Conservation (phyloP, 2,329 filamentous ascomycete genomes). For the Alternaria brassicae region DNA sequence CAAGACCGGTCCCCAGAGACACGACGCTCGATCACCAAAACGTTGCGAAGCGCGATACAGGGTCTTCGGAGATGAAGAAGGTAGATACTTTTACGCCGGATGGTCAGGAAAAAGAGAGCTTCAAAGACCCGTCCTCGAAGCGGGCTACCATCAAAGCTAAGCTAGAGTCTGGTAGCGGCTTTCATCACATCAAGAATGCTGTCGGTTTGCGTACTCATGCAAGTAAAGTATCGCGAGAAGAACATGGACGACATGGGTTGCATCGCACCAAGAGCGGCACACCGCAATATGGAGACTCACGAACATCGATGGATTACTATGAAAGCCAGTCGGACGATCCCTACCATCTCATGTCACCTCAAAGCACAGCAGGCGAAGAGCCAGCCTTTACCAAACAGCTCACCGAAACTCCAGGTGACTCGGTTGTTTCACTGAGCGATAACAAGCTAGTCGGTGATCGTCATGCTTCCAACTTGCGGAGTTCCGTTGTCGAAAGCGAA, state of each 20-base stretch:
- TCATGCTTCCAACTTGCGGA: slow-evolving; percentile 23
- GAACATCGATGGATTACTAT: slow-evolving; percentile 15
- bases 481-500: slow-evolving; percentile 27
- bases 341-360: slow-evolving; percentile 21
- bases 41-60: slow-evolving; percentile 39
- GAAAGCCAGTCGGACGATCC: slow-evolving; percentile 19
- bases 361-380: slow-evolving; percentile 27
- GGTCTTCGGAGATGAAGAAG: slow-evolving; percentile 40
- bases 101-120: slow-evolving; percentile 57
- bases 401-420: slow-evolving; percentile 46
- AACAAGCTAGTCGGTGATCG: slow-evolving; percentile 29
- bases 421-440: slow-evolving; percentile 29
- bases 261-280: slow-evolving; percentile 32
- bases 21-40: slow-evolving; percentile 48
- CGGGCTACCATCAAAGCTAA: slow-evolving; percentile 75
- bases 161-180: slow-evolving; percentile 79
- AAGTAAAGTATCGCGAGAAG: slow-evolving; percentile 49
- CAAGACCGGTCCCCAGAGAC: slow-evolving; percentile 60
- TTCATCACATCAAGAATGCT: slow-evolving; percentile 85
- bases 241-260: slow-evolving; percentile 35
- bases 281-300: slow-evolving; percentile 17
- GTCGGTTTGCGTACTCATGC: slow-evolving; percentile 65
- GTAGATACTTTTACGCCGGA: slow-evolving; percentile 30
- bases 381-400: slow-evolving; percentile 44
- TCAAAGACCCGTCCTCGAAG: slow-evolving; percentile 64